Evolutionary conservation across 2,329 filamentous ascomycete genomes (phyloP).

Genomic region (Claviceps pazoutovae): DNA sequence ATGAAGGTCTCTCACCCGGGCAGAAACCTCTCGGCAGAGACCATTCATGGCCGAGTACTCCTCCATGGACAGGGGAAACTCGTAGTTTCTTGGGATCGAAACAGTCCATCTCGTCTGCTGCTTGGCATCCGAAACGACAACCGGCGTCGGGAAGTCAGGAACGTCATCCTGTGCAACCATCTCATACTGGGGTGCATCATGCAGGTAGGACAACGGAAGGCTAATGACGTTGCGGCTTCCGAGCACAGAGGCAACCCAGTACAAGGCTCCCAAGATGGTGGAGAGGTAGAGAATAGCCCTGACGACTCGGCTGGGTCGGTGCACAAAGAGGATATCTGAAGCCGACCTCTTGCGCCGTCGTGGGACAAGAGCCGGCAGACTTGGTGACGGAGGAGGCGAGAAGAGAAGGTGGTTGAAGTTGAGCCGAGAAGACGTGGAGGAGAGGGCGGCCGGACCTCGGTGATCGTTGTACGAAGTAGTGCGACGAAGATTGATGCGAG

Average conservation of each 20-base stretch:
- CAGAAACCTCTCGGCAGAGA: constrained; percentile 51
- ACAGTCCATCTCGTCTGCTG: constrained; percentile 66
- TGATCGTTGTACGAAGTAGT: constrained; percentile 42
- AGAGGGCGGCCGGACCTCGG: constrained; percentile 30
- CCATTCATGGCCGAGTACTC: constrained; percentile 59
- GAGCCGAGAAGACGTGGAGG: constrained; percentile 48
- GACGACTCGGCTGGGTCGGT: constrained; percentile 43
- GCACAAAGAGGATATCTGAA: constrained; percentile 24
- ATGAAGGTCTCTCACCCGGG: constrained; percentile 36
- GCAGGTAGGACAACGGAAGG: constrained; percentile 29
- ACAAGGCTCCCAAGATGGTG: constrained; percentile 36
- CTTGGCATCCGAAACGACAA: constrained; percentile 51
- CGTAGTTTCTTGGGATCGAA: constrained; percentile 52
- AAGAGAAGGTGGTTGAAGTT: constrained; percentile 54
- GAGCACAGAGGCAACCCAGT: constrained; percentile 24
- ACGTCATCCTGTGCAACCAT: constrained; percentile 51
- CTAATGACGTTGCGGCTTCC: constrained; percentile 15
- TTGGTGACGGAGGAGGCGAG: constrained; percentile 55
- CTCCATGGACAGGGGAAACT: constrained; percentile 51
- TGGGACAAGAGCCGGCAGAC: constrained; percentile 53
- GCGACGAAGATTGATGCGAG: constrained; percentile 44
- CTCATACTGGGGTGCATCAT: constrained; percentile 38
- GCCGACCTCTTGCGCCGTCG: constrained; percentile 46
- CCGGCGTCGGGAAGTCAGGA: constrained; percentile 59
- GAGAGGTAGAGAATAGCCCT: constrained; percentile 40